A percentile compares a stretch with the other conserved stretches of the same genome.
These are phyloP conservation scores for Coelastrella sp. DNA, from an alignment of 139 green algal species.

Conservation along the genomic window DNA sequence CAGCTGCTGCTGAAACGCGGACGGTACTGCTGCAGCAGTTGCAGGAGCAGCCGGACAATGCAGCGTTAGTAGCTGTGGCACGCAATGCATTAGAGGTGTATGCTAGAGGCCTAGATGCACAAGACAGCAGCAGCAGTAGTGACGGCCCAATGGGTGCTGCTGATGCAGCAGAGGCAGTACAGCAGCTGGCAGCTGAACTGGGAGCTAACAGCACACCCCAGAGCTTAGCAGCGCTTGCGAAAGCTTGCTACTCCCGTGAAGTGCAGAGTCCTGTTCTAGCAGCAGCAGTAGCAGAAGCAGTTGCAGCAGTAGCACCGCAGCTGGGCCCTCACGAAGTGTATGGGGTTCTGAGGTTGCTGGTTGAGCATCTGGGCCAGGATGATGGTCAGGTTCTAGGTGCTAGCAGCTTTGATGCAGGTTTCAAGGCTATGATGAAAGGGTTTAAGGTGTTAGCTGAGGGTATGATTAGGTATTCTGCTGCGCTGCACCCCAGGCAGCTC, in stretches of 20 bases:
- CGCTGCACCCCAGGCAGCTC: conserved; percentile 75
- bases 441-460: conserved; percentile 29
- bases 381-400: background rate
- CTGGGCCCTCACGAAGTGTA: conserved; percentile 36
- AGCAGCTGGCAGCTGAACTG: background rate
- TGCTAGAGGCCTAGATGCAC: background rate
- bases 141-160: no score
- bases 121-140: no score
- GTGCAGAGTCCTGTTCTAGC: background rate
- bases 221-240: conserved; percentile 34
- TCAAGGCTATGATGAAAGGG: background rate
- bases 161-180: background rate
- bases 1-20: background rate
- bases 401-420: background rate
- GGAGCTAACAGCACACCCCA: background rate
- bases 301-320: conserved; percentile 27
- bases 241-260: conserved; percentile 34
- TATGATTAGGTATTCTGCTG: conserved; percentile 45
- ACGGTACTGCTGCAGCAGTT: background rate
- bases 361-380: conserved; percentile 14
- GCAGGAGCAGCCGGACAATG: conserved; percentile 17
- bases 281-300: conserved; percentile 26
- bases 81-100: background rate
- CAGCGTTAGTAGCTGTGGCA: background rate
- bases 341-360: conserved; percentile 42